Evolutionary conservation across 371 early-diverging fungal genomes (phyloP), one percentile per base, ranked within the genome.

Genomic region (Apophysomyces trapeziformis): DNA sequence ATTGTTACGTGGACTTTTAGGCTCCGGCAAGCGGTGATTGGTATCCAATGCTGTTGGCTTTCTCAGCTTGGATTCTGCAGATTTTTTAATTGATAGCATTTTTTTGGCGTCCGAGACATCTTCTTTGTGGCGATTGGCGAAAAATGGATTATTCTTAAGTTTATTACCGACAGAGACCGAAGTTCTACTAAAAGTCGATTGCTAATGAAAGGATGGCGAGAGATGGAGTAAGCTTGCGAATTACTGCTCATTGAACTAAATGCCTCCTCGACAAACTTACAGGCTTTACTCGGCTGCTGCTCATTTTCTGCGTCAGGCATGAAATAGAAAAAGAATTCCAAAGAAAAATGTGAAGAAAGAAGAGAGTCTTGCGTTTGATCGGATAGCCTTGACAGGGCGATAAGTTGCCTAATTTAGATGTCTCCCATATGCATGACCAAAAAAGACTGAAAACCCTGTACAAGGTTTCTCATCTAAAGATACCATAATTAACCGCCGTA

Each of bases 251-350:
- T 50, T n/a, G 32, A 21, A 5, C 21, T n/a, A 50, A n/a, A 50
- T 50, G 54, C 21, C 21, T 50, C 5, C 6, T 41, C 32, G 2
- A 41, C 16, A 50, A 21, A 50, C 54, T 50, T 50, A 50, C 54
- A 50, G 54, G 16, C 54, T 50, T 50, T 50, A 11, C 54, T 18
- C 54, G 54, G 54, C 54, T 50, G 54, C 54, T 50, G 54, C 21
- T 50, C 54, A 50, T 50, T 50, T 50, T 50, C 21, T 21, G 54
- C 5, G 5, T 21, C 54, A 50, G 9, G 21, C 54, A 50, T 50
- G 9, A 50, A 50, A 50, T 9, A 50, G 21, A 5, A 16, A 26
- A 8, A 50, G 5, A 26, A 26, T 2, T 26, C 35, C 9, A 6
- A 0, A 50, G 11, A 1, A 50, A 8, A 50, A 50, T n/a, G 21